These are phyloP conservation scores for Chionographis japonica DNA, from an alignment of 106 monocot genomes.

Conservation along the genomic window DNA sequence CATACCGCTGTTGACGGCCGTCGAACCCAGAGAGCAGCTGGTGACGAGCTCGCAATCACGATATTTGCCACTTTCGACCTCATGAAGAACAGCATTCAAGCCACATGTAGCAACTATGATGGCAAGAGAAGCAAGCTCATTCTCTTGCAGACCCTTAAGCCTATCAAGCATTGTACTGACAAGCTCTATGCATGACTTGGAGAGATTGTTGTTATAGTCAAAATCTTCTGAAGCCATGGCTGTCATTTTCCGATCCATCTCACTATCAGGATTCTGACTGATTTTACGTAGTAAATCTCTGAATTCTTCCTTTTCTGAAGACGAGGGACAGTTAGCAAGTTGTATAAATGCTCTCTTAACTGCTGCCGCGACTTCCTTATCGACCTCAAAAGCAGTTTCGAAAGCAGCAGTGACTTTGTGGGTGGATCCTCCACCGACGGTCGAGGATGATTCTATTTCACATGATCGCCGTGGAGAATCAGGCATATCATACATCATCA, in stretches of 20 bases:
- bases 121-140: slow-evolving; percentile 73
- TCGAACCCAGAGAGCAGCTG: not conserved
- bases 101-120: slow-evolving; percentile 85
- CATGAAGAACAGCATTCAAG: slow-evolving; percentile 65
- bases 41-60: slow-evolving; percentile 1
- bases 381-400: slow-evolving; percentile 81
- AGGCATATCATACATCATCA: slow-evolving; percentile 79
- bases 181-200: slow-evolving; percentile 26
- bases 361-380: slow-evolving; percentile 76
- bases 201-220: not conserved
- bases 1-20: not conserved
- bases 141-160: slow-evolving; percentile 67
- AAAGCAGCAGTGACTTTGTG: slow-evolving; percentile 72
- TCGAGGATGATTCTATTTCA: slow-evolving; percentile 39
- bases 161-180: slow-evolving; percentile 64
- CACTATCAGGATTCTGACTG: slow-evolving; percentile 66
- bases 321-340: slow-evolving; percentile 41
- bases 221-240: not conserved
- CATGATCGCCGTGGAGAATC: slow-evolving; percentile 42
- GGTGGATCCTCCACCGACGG: slow-evolving; percentile 43
- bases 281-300: slow-evolving; percentile 67
- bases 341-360: slow-evolving; percentile 66
- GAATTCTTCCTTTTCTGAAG: slow-evolving; percentile 66
- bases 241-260: slow-evolving; percentile 4
- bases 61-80: slow-evolving; percentile 31